These are phyloP conservation scores for Beauveria australis DNA, from an alignment of 2,329 filamentous ascomycete species.

Conservation along the genomic window DNA sequence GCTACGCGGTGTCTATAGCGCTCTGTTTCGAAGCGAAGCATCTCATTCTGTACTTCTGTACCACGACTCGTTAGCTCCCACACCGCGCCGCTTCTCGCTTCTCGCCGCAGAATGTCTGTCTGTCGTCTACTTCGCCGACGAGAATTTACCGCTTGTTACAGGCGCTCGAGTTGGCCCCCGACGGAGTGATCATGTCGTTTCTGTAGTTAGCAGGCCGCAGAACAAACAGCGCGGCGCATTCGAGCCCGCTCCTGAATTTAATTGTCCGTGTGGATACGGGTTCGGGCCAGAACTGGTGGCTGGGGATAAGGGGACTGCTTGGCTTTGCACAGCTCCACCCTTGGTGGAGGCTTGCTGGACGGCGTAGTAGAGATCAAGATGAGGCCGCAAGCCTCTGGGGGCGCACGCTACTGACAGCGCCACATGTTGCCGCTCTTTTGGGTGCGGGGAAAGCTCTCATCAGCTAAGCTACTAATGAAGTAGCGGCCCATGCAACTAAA, in stretches of 20 bases:
- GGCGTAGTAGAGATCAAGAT: not conserved
- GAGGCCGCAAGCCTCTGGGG: not conserved
- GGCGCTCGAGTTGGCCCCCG: not conserved
- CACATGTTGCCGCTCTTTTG: not conserved
- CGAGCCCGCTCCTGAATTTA: not conserved
- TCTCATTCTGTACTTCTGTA: not conserved
- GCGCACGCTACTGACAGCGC: not conserved
- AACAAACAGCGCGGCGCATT: not conserved
- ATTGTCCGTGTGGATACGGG: not conserved
- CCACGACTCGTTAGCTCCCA: not conserved
- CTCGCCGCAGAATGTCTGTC: not conserved
- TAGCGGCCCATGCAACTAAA: not conserved
- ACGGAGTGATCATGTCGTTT: not conserved
- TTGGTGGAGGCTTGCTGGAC: not conserved
- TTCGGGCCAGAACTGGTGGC: too few relatives aligned
- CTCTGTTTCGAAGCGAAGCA: not conserved
- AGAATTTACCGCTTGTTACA: slow-evolving; percentile 5
- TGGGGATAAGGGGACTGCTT: not conserved
- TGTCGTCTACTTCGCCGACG: not conserved
- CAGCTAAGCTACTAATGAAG: too few relatives aligned
- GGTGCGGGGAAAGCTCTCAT: not conserved
- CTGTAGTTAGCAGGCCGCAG: not conserved
- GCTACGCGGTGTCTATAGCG: not conserved
- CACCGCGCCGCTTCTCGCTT: not conserved
- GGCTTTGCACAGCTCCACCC: not conserved